phyloP scores from a whole-genome alignment of 257 asterid genomes.

The Plantago elongata region DNA sequence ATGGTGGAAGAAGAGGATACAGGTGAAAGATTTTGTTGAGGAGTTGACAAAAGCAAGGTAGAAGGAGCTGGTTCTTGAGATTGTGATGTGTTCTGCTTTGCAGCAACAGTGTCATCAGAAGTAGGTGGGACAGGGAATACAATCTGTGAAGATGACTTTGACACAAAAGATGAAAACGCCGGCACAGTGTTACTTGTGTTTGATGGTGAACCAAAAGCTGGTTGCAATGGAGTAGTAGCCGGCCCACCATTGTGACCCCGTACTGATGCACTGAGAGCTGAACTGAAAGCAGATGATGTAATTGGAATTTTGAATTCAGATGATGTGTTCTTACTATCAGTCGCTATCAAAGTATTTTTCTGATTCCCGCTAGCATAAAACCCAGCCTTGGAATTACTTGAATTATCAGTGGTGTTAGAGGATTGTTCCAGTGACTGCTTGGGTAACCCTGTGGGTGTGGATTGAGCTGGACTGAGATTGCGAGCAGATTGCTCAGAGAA shows the following conservation, averaged over 20 bases:
- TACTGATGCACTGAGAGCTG: conserved; percentile 29
- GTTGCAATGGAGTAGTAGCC: conserved; percentile 28
- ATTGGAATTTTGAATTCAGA: conserved; percentile 26
- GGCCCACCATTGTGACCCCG: conserved; percentile 18
- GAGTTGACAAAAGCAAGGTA: conserved; percentile 24
- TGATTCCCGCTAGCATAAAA: conserved; percentile 28
- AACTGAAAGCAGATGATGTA: conserved; percentile 32
- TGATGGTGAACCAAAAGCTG: conserved; percentile 29
- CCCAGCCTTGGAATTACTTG: conserved; percentile 26
- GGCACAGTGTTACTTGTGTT: conserved; percentile 27
- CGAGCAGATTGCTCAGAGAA: conserved; percentile 28
- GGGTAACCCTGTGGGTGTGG: conserved; percentile 26
- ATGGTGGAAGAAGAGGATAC: conserved; percentile 26
- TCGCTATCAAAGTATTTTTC: conserved; percentile 16
- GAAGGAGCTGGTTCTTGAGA: conserved; percentile 34
- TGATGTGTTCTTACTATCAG: conserved; percentile 13
- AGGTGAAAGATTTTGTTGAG: conserved; percentile 28
- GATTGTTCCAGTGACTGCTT: conserved; percentile 27
- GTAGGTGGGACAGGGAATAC: conserved; percentile 25
- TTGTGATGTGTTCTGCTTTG: conserved; percentile 33
- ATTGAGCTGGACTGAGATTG: conserved; percentile 23
- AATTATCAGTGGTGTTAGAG: conserved; percentile 24
- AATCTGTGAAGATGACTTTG: conserved; percentile 38
- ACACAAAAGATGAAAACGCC: conserved; percentile 29
- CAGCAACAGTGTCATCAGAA: conserved; percentile 33